Evolutionary conservation across 2,329 filamentous ascomycete species (phyloP), one percentile per base, ranked within the genome.

Genomic region (Xylaria sp.): DNA sequence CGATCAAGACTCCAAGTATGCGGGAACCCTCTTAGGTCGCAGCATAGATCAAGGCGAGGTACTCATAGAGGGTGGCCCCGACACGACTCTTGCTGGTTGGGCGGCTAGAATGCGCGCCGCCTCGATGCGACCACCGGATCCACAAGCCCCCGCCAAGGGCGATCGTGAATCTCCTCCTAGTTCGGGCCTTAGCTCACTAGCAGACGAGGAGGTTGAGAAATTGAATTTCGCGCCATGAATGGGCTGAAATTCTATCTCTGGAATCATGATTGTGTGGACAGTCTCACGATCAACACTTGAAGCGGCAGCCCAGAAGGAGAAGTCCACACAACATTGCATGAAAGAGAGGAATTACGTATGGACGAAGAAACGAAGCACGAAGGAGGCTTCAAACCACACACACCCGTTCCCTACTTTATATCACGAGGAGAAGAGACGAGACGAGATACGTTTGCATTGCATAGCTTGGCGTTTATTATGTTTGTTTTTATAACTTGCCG

Each of bases 1-100:
- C 0, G 90, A 89, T 63, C 91, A 95, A 69, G 92, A 96, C 70
- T 87, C 88, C 8, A 88, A 93, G 69, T 96, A 91, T 73, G 85
- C 88, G 66, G 91, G 91, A 35, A 96, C 93, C 0, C 83, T 94
- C 0, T 79, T 97, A 9, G 93, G 93, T 3, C 87, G 87, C 65
- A 79, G 81, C 50, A 82, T 82, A 53, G 91, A 96, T 66, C 83
- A 87, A 59, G 85, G 84, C 69, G 83, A 88, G 6, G 78, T 96
- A 34, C 79, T 87, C 55, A 87, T 96, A 55, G 92, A 96, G 72
- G 92, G 92, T 49, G 90, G 90, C 18, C 79, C 84, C 39, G 81
- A 82, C 5, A 82, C 84, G 54, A 89, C 82, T 60, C 81, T 93
- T 51, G 78, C 82, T 51, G 85, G 86, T 59, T 93, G 90, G 89